Base-by-base conservation (phyloP, 768 basidiomycete genomes). In the Leccinum rimulosum region DNA sequence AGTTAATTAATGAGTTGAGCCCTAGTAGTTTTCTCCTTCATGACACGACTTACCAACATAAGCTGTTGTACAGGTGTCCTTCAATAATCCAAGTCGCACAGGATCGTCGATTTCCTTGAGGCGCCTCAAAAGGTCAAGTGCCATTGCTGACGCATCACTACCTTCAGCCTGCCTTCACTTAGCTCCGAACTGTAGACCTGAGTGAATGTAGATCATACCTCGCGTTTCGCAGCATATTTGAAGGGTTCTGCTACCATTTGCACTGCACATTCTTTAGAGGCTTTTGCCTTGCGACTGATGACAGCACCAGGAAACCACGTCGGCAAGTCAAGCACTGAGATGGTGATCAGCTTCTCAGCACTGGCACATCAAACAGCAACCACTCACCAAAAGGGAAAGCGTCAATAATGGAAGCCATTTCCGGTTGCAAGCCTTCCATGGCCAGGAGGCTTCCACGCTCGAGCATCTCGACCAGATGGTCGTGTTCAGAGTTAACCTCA, bases 401-500 rank as follows among this genome's bases (percentile, higher is more conserved):
- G 1, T 48, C 68, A 11, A 67, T 8, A n/a, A 66, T 25, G 12
- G 57, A 57, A 33, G 65, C 54, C 4, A 10, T 6, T 31, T 67
- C 67, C 4, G 65, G 70, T n/a, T 60, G 61, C 4, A 67, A 31
- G 6, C 35, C 22, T 49, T 52, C 58, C 43, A 71, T 17, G 1
- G 64, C 58, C 14, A 70, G 17, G 9, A 28, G 3, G 5, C 72
- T 43, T 5, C 76, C 76, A 11, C 68, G 64, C 38, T 79, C 74
- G 5, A 77, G 73, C 4, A 79, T 61, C 9, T 73, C 60, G 12
- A 80, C 72, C 58, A 77, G 74, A 33, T 69, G 66, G 51, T 80
- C 79, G 1, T 71, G 71, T 33, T 69, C 60, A 8, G 74, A 65
- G 15, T 70, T 70, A 7, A 78, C 69, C 6, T 74, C 63, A 14